phyloP scores from a whole-genome alignment of 1,139 yeast genomes.

The Blastobotrys capitulatus region DNA sequence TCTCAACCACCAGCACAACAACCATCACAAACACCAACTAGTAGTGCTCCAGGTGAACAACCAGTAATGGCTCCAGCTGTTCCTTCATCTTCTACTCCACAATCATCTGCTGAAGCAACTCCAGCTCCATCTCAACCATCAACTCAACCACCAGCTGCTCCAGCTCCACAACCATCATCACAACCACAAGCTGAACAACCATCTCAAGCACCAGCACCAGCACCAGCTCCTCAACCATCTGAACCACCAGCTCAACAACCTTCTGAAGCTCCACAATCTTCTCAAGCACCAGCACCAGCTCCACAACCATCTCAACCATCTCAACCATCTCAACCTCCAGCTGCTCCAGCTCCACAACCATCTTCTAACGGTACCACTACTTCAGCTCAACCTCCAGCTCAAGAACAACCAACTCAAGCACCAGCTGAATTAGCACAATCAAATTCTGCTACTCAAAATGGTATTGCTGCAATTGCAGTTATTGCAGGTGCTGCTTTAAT shows the following conservation, averaged over 20 bases:
- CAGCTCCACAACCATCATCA: background rate
- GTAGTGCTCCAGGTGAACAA: too few relatives aligned
- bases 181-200: background rate
- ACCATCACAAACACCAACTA: background rate
- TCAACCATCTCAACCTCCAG: background rate
- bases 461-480: background rate
- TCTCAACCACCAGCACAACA: background rate
- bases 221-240: background rate
- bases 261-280: background rate
- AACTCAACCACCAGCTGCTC: too few relatives aligned
- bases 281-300: background rate
- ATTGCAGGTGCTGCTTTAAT: background rate
- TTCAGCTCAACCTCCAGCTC: background rate
- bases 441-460: conserved; percentile 2
- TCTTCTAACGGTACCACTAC: conserved; percentile 3
- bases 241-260: background rate
- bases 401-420: too few relatives aligned
- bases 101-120: background rate
- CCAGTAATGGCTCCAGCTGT: too few relatives aligned
- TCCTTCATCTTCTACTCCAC: background rate
- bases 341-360: conserved; percentile 4
- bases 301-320: background rate
- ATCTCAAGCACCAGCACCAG: background rate
- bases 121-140: conserved; percentile 7
- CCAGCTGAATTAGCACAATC: background rate